phyloP scores from a whole-genome alignment of 345 rosid species.

The Cardamine occulta region DNA sequence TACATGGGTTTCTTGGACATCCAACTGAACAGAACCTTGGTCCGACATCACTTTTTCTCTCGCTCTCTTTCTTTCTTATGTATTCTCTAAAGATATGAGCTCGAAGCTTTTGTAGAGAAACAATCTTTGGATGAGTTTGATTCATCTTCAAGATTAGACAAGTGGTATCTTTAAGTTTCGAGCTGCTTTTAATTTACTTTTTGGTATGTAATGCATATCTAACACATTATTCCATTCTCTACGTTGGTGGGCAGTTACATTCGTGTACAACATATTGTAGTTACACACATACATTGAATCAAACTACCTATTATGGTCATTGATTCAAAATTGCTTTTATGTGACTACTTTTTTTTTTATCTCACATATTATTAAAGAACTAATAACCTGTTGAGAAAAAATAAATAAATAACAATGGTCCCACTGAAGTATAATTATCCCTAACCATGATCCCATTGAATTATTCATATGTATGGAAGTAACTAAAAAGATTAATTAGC shows the following conservation, averaged over 20 bases:
- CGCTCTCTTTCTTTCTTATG: not conserved
- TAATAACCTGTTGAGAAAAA: not conserved
- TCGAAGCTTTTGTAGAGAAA: conserved; percentile 33
- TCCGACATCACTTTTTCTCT: conserved; percentile 33
- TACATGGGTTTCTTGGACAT: conserved; percentile 36
- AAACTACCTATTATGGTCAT: not conserved
- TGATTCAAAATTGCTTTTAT: not conserved
- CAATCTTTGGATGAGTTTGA: conserved; percentile 13
- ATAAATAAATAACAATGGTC: not conserved
- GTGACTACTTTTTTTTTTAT: not conserved
- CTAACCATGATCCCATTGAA: too few relatives aligned
- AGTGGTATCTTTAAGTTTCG: conserved; percentile 34
- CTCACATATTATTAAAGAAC: not conserved
- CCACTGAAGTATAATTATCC: not conserved
- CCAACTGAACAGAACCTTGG: conserved; percentile 31
- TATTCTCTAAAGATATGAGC: not conserved
- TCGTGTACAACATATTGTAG: not conserved
- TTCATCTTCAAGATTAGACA: conserved; percentile 34
- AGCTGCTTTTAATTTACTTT: conserved; percentile 19
- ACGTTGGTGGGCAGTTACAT: conserved; percentile 14
- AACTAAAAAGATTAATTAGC: too few relatives aligned
- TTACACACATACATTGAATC: not conserved
- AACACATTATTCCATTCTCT: not conserved
- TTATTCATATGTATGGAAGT: not conserved
- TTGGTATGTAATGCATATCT: not conserved